Evolutionary conservation across 345 rosid genomes (phyloP).

Genomic region (Eucalyptus marginata): DNA sequence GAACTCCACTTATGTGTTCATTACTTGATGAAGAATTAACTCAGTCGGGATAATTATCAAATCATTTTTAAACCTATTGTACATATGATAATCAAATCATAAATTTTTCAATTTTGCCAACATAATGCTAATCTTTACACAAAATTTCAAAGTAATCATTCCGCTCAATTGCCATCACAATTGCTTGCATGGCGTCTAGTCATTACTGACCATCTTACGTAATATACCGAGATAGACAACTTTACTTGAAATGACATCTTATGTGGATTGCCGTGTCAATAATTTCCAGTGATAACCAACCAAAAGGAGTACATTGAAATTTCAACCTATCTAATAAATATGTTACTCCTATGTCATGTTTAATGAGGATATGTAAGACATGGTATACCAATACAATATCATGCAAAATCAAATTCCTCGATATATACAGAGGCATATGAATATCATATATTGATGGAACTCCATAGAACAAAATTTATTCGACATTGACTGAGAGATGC

Average conservation of each 20-base stretch:
- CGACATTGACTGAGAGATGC: too few species aligned
- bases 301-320: too few species aligned
- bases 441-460: too few species aligned
- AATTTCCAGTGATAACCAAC: background rate
- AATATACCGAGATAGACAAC: too few species aligned
- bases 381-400: too few species aligned
- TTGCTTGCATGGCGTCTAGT: background rate
- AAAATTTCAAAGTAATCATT: background rate
- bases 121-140: background rate
- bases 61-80: too few species aligned
- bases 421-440: too few species aligned
- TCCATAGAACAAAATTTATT: too few species aligned
- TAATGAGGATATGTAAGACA: too few species aligned
- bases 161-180: background rate
- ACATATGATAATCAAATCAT: too few species aligned
- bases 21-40: background rate
- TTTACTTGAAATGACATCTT: rapidly evolving
- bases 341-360: rapidly evolving
- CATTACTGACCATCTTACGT: rapidly evolving
- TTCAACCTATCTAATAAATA: too few species aligned
- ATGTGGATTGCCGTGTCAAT: rapidly evolving
- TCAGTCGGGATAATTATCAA: rapidly evolving
- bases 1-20: background rate
- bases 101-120: background rate
- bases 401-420: too few species aligned